Evolutionary conservation across 2,329 filamentous ascomycete genomes (phyloP), one percentile per base, ranked within the genome.

Genomic region (Cordyceps militaris): DNA sequence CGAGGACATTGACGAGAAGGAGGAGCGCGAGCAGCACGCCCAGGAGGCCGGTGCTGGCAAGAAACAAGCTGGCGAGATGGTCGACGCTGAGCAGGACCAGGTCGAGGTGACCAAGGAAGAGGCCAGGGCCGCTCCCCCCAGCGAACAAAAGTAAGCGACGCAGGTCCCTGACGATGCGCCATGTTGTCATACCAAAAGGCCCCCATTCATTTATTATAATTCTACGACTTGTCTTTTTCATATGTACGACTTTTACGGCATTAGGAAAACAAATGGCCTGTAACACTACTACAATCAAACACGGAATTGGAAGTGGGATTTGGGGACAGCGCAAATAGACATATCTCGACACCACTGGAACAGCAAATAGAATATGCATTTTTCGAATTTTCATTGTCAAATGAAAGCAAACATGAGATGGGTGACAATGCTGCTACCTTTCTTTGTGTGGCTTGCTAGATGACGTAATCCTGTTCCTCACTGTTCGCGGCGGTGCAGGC

Each of bases 1-100:
- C 30, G 90, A 96, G 61, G 83, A 97, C 70, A 97, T 97, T 65
- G 93, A 97, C 67, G 94, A 97, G 73, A 91, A 93, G 76, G 91
- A 96, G 63, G 88, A 91, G 70, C 82, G 86, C 60, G 73, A 79
- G 57, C 70, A 76, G 26, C 71, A 76, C 2, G 82, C 83, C 8
- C 76, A 79, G 28, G 74, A 76, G 38, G 72, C 74, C 57, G 76
- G 72, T 38, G 67, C 76, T 13, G 74, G 78, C 58, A 76, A 77
- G 65, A 74, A 73, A 52, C 77, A 81, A 62, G 78, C 77, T 7
- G 69, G 68, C 59, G 83, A 85, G 66, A 82, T 82, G 59, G 70
- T 77, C 3, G 79, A 79, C 51, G 80, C 81, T 1, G 80, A 85
- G 57, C 46, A 44, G 11, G 57, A 56, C 38, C 52, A 59, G 26